Evolutionary conservation across 495 filamentous ascomycete genomes (phyloP), one percentile per base, ranked within the genome.

Genomic region (Glarea lozoyensis): DNA sequence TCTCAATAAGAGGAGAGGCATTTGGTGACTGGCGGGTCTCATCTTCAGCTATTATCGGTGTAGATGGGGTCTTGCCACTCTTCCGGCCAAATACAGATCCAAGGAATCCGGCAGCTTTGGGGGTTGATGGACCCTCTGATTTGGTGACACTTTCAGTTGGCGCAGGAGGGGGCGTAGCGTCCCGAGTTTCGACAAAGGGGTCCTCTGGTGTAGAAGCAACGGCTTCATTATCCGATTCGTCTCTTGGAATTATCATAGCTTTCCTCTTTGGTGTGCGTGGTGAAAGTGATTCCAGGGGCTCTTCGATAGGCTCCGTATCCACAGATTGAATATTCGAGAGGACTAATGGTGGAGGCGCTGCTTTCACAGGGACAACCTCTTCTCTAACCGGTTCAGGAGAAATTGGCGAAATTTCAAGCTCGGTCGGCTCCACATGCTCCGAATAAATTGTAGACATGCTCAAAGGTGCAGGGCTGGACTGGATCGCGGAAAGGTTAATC

Each of bases 31-130:
- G 71, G 37, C 58, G 59, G 17, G 68, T 68, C 32, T 73, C 65
- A 50, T 81, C 77, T 56, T 82, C 76, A 22, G 69, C 67, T 47
- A 81, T 70, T 18, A 69, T 52, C 17, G 64, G 54, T 4, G 52
- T 48, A 6, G 55, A 42, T 2, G 54, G 39, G 12, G 53, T 44
- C 37, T 66, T 62, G 27, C 50, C 52, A 47, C 66, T 69, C 49
- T 61, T 60, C 55, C 62, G 56, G 25, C 61, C 58, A 51, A 65
- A 65, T 38, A 68, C 57, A 32, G 66, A 63, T 10, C 67, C 69
- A 54, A 71, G 43, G 46, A 71, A 50, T 21, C 60, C 40, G 18
- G 53, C 48, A n/a, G n/a, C n/a, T 42, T 65, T 58, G 32, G 58
- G 49, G 15, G 55, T 60, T 40, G 55, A 45, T 16, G 62, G 58